phyloP scores from a whole-genome alignment of 495 filamentous ascomycete species.

The Aspergillus diversus region DNA sequence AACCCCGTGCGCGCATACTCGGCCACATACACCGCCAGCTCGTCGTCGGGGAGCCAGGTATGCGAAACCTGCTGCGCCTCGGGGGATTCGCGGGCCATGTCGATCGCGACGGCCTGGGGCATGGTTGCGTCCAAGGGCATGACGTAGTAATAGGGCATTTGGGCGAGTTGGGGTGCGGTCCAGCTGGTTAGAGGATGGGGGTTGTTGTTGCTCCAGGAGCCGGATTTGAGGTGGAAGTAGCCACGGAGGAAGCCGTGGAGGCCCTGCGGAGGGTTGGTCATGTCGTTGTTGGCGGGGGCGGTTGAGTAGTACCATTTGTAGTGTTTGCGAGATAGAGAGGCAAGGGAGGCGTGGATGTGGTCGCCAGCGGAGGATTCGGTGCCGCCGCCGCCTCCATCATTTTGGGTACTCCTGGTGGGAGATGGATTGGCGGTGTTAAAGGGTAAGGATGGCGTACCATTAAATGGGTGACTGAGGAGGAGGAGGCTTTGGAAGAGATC shows the following conservation, averaged over 20 bases:
- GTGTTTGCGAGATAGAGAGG: conserved; percentile 59
- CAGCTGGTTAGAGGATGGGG: conserved; percentile 57
- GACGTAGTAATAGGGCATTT: conserved; percentile 70
- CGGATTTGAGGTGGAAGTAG: conserved; percentile 71
- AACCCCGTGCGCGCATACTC: conserved; percentile 70
- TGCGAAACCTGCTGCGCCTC: conserved; percentile 26
- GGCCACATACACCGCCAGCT: conserved; percentile 60
- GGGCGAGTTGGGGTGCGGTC: conserved; percentile 56
- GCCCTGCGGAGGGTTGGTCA: conserved; percentile 56
- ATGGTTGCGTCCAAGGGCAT: conserved; percentile 63
- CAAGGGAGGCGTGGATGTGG: conserved; percentile 57
- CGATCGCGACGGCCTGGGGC: conserved; percentile 54
- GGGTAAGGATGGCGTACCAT: conserved; percentile 50
- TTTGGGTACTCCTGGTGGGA: conserved; percentile 25
- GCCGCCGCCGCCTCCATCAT: conserved; percentile 21
- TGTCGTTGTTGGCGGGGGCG: conserved; percentile 56
- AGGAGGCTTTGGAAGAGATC: conserved; percentile 63
- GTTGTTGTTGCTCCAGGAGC: conserved; percentile 58
- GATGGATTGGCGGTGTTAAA: conserved; percentile 50
- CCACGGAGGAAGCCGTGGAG: conserved; percentile 63
- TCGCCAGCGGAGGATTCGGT: conserved; percentile 31
- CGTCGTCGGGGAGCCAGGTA: conserved; percentile 59
- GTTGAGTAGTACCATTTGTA: conserved; percentile 75
- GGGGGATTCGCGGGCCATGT: conserved; percentile 56
- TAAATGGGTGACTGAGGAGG: conserved; percentile 62